Base-by-base conservation (phyloP, 2,329 filamentous ascomycete species). In the Fusarium annulatum region DNA sequence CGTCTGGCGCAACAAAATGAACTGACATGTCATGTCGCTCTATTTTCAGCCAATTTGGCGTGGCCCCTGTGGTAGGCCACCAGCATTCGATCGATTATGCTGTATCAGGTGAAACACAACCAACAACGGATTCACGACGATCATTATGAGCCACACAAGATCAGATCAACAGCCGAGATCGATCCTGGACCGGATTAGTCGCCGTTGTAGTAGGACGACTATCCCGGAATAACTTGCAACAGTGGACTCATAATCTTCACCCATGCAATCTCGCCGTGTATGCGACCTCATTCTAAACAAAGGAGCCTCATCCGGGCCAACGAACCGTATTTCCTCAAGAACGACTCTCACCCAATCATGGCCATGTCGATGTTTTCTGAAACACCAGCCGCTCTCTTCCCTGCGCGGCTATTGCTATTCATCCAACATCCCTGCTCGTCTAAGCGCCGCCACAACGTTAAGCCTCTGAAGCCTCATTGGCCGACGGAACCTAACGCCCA, bases 1-100 rank as follows among this genome's bases (percentile, higher is more conserved):
- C 82, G 84, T 84, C 67, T 71, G 84, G 83, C 81, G 82, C 78
- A 82, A 82, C 73, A 82, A 82, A 82, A 81, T 77, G 76, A 81
- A 81, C 75, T 77, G 74, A 78, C 71, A 73, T 74, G 72, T 76
- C 77, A 77, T 63, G 76, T 76, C 70, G 61, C 66, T 74, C 62
- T 73, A 69, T 72, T 72, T 72, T 59, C 60, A 76, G 62, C 42
- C 41, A n/a, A 34, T 43, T 21, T 21, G 33, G 33, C 15, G 14
- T 59, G 42, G 45, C 41, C 26, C 36, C 14, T 49, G n/a, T 39
- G 30, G 62, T 45, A 51, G 71, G 43, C 63, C 52, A 48, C 52
- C 68, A 60, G 41, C 53, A 72, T 72, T 49, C 49, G 72, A 69
- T 74, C 57, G 63, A 59, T 58, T 61, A 66, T 52, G 64, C 43